A percentile compares a stretch with the other conserved stretches of the same genome.
These are phyloP conservation scores for Gonium pectorale DNA, from an alignment of 139 green algal genomes.

Conservation along the genomic window DNA sequence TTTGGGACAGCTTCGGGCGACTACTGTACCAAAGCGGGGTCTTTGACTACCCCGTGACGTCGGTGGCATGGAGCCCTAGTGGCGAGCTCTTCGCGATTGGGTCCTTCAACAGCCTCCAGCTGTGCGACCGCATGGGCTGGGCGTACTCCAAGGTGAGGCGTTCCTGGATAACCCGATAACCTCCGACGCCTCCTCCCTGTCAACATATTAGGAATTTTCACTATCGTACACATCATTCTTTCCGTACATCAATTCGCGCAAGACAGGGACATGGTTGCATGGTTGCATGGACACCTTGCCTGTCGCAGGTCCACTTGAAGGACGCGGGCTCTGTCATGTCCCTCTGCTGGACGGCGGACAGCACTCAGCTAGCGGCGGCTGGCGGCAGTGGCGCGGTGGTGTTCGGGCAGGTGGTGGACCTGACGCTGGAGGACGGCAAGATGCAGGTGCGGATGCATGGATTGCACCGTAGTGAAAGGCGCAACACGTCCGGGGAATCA, in stretches of 20 bases:
- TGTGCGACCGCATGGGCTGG: constrained; percentile 82
- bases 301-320: constrained; percentile 48
- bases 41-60: constrained; percentile 68
- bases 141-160: constrained; percentile 69
- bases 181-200: too few species aligned
- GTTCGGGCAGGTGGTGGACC: constrained; percentile 69
- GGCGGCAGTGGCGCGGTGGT: constrained; percentile 71
- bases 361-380: constrained; percentile 72
- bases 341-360: constrained; percentile 78
- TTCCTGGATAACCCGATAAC: too few species aligned
- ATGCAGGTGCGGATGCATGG: constrained; percentile 45
- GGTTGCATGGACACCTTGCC: too few species aligned
- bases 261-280: too few species aligned
- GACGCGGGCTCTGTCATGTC: constrained; percentile 63
- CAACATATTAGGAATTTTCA: too few species aligned
- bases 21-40: constrained; percentile 74
- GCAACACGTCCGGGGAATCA: too few species aligned
- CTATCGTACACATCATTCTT: too few species aligned
- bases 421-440: constrained; percentile 63
- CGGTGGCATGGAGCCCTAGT: constrained; percentile 74
- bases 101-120: constrained; percentile 70
- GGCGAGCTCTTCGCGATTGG: constrained; percentile 79
- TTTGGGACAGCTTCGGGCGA: constrained; percentile 82
- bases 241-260: too few species aligned
- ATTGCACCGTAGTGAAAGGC: too few species aligned